Percentiles rank a stretch among this genome's conserved stretches.
Evolutionary conservation across 2,329 filamentous ascomycete species (phyloP).

Genomic region (Incumbomyces lentus): DNA sequence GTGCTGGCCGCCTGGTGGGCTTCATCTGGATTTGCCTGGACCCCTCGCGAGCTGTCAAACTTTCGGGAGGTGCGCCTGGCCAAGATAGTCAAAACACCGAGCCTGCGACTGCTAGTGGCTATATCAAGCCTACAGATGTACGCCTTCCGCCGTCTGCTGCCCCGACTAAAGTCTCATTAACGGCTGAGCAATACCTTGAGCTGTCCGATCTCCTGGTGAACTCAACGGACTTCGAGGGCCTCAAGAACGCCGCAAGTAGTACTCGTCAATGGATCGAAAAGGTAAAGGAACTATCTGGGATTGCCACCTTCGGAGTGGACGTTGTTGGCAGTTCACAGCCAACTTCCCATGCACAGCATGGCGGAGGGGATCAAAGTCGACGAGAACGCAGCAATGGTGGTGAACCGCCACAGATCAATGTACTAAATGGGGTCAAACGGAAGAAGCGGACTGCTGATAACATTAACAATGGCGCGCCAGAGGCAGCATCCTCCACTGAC

Average conservation of each 20-base stretch:
- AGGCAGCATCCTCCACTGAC: not conserved
- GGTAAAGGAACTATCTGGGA: conserved; percentile 12
- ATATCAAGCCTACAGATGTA: not conserved
- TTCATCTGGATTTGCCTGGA: conserved; percentile 90
- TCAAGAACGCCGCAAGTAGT: conserved; percentile 12
- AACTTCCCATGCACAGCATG: not conserved
- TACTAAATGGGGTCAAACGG: conserved; percentile 14
- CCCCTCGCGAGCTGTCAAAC: conserved; percentile 30
- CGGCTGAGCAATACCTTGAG: conserved; percentile 11
- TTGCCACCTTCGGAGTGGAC: conserved; percentile 11
- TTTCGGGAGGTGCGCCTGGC: not conserved
- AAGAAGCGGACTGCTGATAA: conserved; percentile 19
- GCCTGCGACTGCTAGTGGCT: not conserved
- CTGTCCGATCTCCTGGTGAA: conserved; percentile 18
- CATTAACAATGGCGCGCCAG: not conserved
- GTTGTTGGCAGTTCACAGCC: not conserved
- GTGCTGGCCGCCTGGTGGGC: conserved; percentile 79
- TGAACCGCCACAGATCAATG: conserved; percentile 9
- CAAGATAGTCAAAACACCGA: not conserved
- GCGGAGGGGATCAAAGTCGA: conserved; percentile 7
- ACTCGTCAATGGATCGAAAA: conserved; percentile 18
- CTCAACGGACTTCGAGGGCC: conserved; percentile 16
- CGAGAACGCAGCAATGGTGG: not conserved
- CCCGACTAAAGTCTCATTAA: conserved; percentile 8
- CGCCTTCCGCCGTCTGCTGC: not conserved